phyloP scores from a whole-genome alignment of 2,329 filamentous ascomycete genomes.

The Aspergillus sp. region DNA sequence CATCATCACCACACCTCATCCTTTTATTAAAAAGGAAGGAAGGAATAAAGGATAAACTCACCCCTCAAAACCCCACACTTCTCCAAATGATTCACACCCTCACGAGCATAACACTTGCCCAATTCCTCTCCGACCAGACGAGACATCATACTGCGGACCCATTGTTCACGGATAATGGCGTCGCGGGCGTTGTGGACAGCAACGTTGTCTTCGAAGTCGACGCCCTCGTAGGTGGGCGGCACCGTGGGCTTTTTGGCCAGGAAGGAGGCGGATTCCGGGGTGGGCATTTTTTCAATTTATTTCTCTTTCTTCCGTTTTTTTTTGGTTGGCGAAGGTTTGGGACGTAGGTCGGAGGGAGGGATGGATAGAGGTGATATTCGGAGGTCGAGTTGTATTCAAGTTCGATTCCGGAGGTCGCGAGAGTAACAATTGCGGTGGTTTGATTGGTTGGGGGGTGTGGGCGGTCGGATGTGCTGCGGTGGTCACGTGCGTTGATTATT shows the following conservation, averaged over 20 bases:
- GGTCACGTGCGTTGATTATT: background rate
- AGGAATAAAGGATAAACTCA: conserved; percentile 40
- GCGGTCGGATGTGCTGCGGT: conserved; percentile 21
- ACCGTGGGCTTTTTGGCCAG: conserved; percentile 67
- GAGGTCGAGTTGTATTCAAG: conserved; percentile 10
- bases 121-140: conserved; percentile 66
- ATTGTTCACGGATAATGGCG: conserved; percentile 66
- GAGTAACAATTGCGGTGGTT: conserved; percentile 23
- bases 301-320: too few relatives aligned
- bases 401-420: conserved; percentile 11
- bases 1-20: background rate
- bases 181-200: conserved; percentile 66
- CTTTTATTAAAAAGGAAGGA: background rate
- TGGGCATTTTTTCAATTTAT: conserved; percentile 54
- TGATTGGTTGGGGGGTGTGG: conserved; percentile 30
- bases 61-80: conserved; percentile 67
- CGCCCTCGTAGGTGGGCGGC: conserved; percentile 65
- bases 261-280: conserved; percentile 64
- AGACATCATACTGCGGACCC: conserved; percentile 70
- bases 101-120: conserved; percentile 66
- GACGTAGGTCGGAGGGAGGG: background rate
- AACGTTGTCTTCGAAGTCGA: conserved; percentile 66
- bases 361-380: background rate
- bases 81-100: conserved; percentile 68
- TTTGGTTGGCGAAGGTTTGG: background rate